phyloP scores from a whole-genome alignment of 768 basidiomycete genomes.

The Suillus alpinus region DNA sequence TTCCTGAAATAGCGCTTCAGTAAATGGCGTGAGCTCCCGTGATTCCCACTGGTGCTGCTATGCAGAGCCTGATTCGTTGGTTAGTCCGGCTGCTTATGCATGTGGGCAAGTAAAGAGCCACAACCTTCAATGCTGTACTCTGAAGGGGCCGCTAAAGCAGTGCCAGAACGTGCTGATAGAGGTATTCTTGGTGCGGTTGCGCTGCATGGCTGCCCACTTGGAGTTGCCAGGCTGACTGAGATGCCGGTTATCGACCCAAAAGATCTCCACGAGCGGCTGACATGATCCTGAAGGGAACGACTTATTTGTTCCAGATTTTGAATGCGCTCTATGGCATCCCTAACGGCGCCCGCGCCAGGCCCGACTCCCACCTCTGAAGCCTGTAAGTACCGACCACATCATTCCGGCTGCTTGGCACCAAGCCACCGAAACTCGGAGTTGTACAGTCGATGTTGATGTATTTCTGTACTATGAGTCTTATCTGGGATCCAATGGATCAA shows the following conservation, averaged over 20 bases:
- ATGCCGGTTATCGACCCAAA: neutral
- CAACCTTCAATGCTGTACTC: neutral
- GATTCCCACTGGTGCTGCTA: neutral
- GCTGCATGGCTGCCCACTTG: neutral
- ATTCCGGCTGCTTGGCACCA: neutral
- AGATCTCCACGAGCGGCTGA: neutral
- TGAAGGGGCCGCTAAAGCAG: neutral
- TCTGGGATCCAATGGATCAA: neutral
- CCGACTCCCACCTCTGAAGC: no score
- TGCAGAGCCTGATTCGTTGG: neutral
- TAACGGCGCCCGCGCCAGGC: neutral
- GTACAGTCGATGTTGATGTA: neutral
- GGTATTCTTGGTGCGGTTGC: neutral
- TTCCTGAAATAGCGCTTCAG: neutral
- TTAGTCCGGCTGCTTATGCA: neutral
- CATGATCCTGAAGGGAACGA: neutral
- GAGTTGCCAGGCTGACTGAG: neutral
- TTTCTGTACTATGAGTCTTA: neutral
- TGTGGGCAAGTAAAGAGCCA: neutral
- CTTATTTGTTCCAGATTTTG: neutral
- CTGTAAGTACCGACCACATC: neutral
- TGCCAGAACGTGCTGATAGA: neutral
- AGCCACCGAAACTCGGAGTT: neutral
- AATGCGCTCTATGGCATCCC: neutral
- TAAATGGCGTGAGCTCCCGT: neutral